phyloP scores from a whole-genome alignment of 1,139 yeast species.

The Suhomyces bribrorum region DNA sequence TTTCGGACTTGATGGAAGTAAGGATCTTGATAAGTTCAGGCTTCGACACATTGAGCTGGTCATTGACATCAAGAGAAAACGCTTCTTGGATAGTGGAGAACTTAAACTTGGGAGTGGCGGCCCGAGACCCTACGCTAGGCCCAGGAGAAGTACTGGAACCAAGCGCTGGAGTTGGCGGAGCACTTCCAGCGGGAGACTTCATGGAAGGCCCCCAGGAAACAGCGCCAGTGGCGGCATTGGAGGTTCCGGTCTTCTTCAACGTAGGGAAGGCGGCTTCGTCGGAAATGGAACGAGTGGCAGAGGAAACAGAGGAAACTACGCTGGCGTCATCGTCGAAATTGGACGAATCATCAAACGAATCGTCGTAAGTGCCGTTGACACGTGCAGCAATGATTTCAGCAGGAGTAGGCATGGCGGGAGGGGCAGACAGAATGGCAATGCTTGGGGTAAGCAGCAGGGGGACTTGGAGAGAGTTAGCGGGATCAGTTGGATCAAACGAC shows the following conservation, averaged over 20 bases:
- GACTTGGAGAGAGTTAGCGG: slow-evolving; percentile 13
- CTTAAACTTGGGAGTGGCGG: slow-evolving; percentile 20
- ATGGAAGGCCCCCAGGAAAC: slow-evolving; percentile 40
- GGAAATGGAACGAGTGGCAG: slow-evolving; percentile 32
- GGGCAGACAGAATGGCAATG: slow-evolving; percentile 12
- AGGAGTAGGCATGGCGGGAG: slow-evolving; percentile 50
- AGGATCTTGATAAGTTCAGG: slow-evolving; percentile 67
- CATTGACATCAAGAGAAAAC: slow-evolving; percentile 66
- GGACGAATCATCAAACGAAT: slow-evolving; percentile 9
- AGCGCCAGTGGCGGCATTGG: slow-evolving; percentile 20
- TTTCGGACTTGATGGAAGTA: slow-evolving; percentile 58
- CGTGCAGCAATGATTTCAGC: slow-evolving; percentile 63
- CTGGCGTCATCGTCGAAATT: slow-evolving; percentile 16
- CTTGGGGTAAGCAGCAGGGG: slow-evolving; percentile 18
- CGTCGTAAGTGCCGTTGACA: slow-evolving; percentile 36
- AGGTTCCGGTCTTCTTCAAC: slow-evolving; percentile 30
- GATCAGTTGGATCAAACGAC: too few relatives aligned
- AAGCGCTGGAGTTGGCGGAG: slow-evolving; percentile 29
- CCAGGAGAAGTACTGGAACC: not conserved
- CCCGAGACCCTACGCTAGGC: too few relatives aligned
- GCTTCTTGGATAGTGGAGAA: slow-evolving; percentile 65
- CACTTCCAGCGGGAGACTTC: slow-evolving; percentile 37
- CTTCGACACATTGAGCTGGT: slow-evolving; percentile 63
- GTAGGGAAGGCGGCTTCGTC: slow-evolving; percentile 73
- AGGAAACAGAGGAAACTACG: slow-evolving; percentile 21